phyloP scores from a whole-genome alignment of 179 eudicot species.

The Silene noctiflora region DNA sequence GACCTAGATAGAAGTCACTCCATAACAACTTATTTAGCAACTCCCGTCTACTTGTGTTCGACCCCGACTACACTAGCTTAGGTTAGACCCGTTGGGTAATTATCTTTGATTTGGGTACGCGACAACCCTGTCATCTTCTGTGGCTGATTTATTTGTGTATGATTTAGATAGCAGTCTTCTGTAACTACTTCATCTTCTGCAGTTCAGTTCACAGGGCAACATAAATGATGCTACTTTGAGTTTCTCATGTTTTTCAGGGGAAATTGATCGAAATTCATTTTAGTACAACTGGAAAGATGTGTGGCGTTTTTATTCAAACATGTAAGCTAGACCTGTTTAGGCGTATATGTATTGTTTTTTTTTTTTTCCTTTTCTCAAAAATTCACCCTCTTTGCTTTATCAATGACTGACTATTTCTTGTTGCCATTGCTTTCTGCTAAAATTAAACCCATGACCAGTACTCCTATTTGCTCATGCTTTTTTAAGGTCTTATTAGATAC shows the following conservation, averaged over 20 bases:
- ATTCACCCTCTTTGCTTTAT: background rate
- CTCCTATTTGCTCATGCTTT: too few relatives aligned
- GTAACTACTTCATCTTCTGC: background rate
- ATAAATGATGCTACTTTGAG: background rate
- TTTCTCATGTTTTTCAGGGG: constrained; percentile 53
- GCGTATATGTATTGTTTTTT: background rate
- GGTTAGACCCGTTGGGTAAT: too few relatives aligned
- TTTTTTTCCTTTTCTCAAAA: background rate
- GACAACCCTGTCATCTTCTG: too few relatives aligned
- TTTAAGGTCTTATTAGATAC: too few relatives aligned
- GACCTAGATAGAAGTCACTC: too few relatives aligned
- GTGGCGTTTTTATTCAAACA: constrained; percentile 74
- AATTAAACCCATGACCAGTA: constrained; percentile 40
- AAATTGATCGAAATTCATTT: constrained; percentile 82
- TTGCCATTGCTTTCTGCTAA: constrained; percentile 18
- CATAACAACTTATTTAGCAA: too few relatives aligned
- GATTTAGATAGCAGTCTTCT: constrained; percentile 23
- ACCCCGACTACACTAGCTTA: too few relatives aligned
- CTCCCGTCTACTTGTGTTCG: too few relatives aligned
- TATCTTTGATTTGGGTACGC: too few relatives aligned
- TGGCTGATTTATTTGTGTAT: background rate
- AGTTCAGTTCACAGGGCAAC: background rate
- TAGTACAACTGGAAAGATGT: constrained; percentile 57
- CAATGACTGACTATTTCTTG: constrained; percentile 31
- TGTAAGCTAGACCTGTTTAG: constrained; percentile 42